Evolutionary conservation across 73 alveolate species (phyloP).

Genomic region (Durusdinium trenchii): DNA sequence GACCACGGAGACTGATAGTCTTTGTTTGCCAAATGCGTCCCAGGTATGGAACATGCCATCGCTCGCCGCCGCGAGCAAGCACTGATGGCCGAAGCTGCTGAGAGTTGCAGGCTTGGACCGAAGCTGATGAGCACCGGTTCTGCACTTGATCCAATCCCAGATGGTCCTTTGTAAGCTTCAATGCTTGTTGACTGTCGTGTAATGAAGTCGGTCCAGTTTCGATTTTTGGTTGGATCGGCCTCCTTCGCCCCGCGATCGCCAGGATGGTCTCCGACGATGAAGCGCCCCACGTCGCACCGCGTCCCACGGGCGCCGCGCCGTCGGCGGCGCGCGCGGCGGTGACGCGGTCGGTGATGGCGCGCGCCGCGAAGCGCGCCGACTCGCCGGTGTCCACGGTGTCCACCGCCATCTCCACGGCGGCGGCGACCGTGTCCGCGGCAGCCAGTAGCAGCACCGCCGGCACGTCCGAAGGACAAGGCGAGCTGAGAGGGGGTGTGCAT

Average conservation of each 20-base stretch:
- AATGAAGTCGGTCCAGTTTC: too few relatives aligned
- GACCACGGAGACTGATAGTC: background rate
- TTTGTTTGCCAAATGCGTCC: too few relatives aligned
- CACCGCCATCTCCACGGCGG: conserved; percentile 60
- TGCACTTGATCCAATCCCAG: background rate
- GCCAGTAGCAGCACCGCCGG: conserved; percentile 31
- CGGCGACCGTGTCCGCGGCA: conserved; percentile 59
- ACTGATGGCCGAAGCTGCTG: conserved; percentile 91
- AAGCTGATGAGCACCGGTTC: background rate
- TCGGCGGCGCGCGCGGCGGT: background rate
- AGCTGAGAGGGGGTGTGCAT: background rate
- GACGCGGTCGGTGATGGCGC: too few relatives aligned
- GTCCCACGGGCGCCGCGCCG: background rate
- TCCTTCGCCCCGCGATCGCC: background rate
- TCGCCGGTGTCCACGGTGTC: conserved; percentile 72
- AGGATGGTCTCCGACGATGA: conserved; percentile 93
- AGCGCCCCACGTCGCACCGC: conserved; percentile 10
- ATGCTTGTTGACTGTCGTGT: too few relatives aligned
- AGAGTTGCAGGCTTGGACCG: conserved; percentile 48
- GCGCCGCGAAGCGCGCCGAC: conserved; percentile 72
- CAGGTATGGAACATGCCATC: conserved; percentile 89
- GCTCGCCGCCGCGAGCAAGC: conserved; percentile 80
- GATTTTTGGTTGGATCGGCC: too few relatives aligned
- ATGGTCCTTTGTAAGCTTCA: too few relatives aligned
- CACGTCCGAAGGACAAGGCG: background rate